Evolutionary conservation across 2,329 filamentous ascomycete species (phyloP).

Genomic region (Ceratocystis alfenasii): DNA sequence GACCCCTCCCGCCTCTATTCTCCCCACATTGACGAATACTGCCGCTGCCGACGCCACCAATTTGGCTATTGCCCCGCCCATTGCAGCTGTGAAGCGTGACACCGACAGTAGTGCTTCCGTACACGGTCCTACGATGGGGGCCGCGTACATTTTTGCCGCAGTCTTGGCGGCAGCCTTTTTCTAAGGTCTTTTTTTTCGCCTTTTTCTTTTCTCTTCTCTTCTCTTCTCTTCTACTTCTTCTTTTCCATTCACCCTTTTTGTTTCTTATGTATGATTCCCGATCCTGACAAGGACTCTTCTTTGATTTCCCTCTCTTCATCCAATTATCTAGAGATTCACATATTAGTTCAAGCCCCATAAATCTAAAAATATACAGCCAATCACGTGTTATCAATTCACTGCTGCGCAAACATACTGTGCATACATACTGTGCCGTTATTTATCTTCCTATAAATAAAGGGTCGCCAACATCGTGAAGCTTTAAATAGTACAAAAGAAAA

Average conservation of each 20-base stretch:
- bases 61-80: background rate
- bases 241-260: background rate
- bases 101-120: background rate
- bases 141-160: background rate
- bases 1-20: background rate
- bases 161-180: background rate
- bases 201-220: background rate
- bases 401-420: background rate
- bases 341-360: background rate
- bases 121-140: background rate
- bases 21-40: background rate
- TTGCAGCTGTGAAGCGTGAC: background rate
- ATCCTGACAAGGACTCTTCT: too few relatives aligned
- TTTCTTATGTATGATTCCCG: constrained; percentile 6
- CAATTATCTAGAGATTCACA: background rate
- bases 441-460: background rate
- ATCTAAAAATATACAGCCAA: constrained; percentile 3
- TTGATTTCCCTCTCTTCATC: background rate
- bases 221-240: background rate
- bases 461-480: background rate
- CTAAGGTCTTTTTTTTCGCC: background rate
- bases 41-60: background rate
- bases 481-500: constrained; percentile 9
- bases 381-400: background rate
- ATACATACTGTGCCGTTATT: background rate